phyloP scores from a whole-genome alignment of 2,329 filamentous ascomycete species.

The Botrytis galanthina region DNA sequence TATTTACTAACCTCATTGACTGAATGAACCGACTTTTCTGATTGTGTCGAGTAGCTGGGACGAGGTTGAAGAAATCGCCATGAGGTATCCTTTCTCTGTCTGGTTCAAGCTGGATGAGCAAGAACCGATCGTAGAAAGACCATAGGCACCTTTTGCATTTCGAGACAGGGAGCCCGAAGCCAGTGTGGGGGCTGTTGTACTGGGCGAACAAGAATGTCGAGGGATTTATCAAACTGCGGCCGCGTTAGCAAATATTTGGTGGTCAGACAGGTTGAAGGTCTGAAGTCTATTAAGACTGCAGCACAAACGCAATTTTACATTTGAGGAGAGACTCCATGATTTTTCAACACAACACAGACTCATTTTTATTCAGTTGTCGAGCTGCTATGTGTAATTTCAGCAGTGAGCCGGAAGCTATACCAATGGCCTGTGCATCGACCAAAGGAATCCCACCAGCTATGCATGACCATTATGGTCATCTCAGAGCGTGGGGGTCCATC shows the following conservation, averaged over 20 bases:
- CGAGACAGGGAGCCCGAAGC: slow-evolving; percentile 41
- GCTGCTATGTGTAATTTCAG: neutral
- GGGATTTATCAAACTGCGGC: neutral
- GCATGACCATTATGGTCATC: neutral
- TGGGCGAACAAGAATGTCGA: too few relatives aligned
- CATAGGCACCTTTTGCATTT: slow-evolving; percentile 50
- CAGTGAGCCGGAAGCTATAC: neutral
- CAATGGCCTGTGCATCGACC: neutral
- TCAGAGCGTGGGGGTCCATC: neutral
- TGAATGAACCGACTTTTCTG: neutral
- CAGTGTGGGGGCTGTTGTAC: neutral
- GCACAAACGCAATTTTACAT: neutral
- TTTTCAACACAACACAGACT: slow-evolving; percentile 97
- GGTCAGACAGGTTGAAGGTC: neutral
- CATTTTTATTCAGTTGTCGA: slow-evolving; percentile 67
- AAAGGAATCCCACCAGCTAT: too few relatives aligned
- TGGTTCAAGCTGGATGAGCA: slow-evolving; percentile 41
- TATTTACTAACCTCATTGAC: neutral
- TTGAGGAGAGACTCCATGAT: slow-evolving; percentile 78
- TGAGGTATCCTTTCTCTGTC: slow-evolving; percentile 50
- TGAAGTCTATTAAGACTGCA: neutral
- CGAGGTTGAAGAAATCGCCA: neutral
- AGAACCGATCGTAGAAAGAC: slow-evolving; percentile 41
- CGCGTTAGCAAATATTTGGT: neutral
- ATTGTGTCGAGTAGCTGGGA: neutral